phyloP scores from a whole-genome alignment of 2,329 filamentous ascomycete species.

The Trichoderma harzianum region DNA sequence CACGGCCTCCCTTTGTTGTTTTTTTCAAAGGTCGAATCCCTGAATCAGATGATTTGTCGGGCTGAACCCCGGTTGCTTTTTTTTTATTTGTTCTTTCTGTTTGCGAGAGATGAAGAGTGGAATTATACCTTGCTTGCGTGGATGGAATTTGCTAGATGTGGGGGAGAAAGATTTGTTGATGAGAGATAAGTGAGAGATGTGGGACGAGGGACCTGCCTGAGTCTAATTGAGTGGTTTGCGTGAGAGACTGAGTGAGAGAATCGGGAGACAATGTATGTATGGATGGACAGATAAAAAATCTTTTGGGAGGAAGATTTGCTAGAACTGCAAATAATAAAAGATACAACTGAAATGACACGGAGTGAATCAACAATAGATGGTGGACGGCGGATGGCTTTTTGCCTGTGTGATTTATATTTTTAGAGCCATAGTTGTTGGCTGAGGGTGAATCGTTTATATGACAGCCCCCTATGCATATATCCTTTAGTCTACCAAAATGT shows the following conservation, averaged over 20 bases:
- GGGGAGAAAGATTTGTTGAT: not conserved
- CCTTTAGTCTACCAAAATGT: not conserved
- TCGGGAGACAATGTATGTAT: not conserved
- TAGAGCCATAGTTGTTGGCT: not conserved
- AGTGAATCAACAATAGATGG: not conserved
- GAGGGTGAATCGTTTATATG: not conserved
- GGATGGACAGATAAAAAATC: conserved; percentile 2
- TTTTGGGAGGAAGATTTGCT: not conserved
- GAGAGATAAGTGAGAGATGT: not conserved
- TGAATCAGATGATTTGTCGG: not conserved
- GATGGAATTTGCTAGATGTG: not conserved
- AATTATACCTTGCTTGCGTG: not conserved
- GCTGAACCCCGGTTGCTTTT: not conserved
- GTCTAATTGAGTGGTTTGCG: not conserved
- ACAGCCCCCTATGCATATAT: not conserved
- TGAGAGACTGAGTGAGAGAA: not conserved
- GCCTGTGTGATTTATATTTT: not conserved
- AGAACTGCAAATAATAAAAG: not conserved
- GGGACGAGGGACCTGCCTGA: not conserved
- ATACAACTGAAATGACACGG: not conserved
- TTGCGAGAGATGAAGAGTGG: not conserved
- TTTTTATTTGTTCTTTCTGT: conserved; percentile 9
- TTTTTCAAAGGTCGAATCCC: not conserved
- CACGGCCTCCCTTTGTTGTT: not conserved
- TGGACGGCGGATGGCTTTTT: not conserved